Evolutionary conservation across 257 asterid genomes (phyloP), one percentile per base, ranked within the genome.

Genomic region (Fraxinus excelsior): DNA sequence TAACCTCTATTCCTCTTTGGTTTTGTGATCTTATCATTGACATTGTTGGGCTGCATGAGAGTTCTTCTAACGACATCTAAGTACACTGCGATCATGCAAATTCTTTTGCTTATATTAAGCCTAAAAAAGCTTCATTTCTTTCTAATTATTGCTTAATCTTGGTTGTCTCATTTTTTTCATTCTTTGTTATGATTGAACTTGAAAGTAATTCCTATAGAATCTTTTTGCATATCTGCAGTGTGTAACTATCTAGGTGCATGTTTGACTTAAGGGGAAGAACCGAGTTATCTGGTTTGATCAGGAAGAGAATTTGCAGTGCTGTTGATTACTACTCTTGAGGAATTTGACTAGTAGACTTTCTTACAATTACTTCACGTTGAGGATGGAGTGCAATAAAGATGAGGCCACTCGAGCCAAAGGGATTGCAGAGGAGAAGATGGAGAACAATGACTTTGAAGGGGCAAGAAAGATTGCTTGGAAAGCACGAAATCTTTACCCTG

Each of bases 381-480:
- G 68, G 72, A 93, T 91, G 97, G 98, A 93, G 29, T 93, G 96
- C 88, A 91, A 93, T 90, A 93, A 89, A 84, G 96, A 91, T 40
- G 98, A 93, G 83, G 97, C 96, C 74, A 1, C 83, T 67, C 84
- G 92, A 82, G 97, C 91, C 80, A 90, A 76, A 84, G 88, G 81
- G 46, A 44, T 91, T 28, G 96, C 98, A 21, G 95, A 87, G 92
- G 79, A 53, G 81, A 93, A 90, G 84, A 84, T 93, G 97, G 81
- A 60, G 74, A 80, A 23, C 11, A 87, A 83, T 51, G 97, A 93
- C 75, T 93, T 90, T 65, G 92, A 85, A 62, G 95, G 90, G 62
- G 98, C 97, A 74, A 85, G 86, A 56, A 89, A 58, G 81, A 37
- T 81, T 74, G 94, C 90, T 29, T 5, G 60, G 75, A 93, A 84